Conservation (phyloP, 2,329 filamentous ascomycete genomes). For the Diaporthe citrichinensis region DNA sequence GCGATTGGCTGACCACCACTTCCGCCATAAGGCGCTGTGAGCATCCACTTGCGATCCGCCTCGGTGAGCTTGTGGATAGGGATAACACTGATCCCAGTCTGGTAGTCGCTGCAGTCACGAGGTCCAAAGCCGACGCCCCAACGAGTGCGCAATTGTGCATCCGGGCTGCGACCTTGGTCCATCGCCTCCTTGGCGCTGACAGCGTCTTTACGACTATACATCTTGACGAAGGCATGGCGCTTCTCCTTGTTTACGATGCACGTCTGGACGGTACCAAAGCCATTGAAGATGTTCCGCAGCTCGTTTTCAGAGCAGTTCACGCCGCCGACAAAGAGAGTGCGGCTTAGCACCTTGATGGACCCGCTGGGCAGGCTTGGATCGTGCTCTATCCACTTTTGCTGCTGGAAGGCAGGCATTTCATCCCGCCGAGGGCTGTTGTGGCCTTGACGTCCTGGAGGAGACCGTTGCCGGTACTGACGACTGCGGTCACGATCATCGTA, state of each 20-base stretch:
- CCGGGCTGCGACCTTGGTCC: conserved; percentile 81
- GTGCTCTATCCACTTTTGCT: conserved; percentile 82
- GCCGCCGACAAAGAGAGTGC: conserved; percentile 96
- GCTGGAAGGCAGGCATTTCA: conserved; percentile 55
- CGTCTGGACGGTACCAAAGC: conserved; percentile 91
- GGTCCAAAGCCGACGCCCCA: conserved; percentile 99
- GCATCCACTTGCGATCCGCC: conserved; percentile 96
- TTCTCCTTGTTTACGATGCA: conserved; percentile 99
- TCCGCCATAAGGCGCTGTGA: conserved; percentile 93
- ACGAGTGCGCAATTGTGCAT: conserved; percentile 85
- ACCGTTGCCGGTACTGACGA: conserved; percentile 86
- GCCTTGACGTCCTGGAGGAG: conserved; percentile 78
- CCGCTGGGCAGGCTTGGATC: conserved; percentile 81
- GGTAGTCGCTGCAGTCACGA: conserved; percentile 96
- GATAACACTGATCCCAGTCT: conserved; percentile 91
- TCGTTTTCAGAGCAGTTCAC: conserved; percentile 90
- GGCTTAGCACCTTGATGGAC: conserved; percentile 92
- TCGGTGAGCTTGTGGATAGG: conserved; percentile 94
- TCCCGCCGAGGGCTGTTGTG: conserved; percentile 68
- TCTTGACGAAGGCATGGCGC: conserved; percentile 98
- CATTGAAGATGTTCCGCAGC: conserved; percentile 83
- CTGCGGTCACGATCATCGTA: conserved; percentile 69
- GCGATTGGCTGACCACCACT: conserved; percentile 88
- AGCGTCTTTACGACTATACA: conserved; percentile 91
- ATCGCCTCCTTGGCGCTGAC: conserved; percentile 88